A percentile compares a stretch with the other conserved stretches of the same genome.
These are phyloP conservation scores for Pascua guehoae DNA, from an alignment of 1,284 basidiomycete species.

Conservation along the genomic window DNA sequence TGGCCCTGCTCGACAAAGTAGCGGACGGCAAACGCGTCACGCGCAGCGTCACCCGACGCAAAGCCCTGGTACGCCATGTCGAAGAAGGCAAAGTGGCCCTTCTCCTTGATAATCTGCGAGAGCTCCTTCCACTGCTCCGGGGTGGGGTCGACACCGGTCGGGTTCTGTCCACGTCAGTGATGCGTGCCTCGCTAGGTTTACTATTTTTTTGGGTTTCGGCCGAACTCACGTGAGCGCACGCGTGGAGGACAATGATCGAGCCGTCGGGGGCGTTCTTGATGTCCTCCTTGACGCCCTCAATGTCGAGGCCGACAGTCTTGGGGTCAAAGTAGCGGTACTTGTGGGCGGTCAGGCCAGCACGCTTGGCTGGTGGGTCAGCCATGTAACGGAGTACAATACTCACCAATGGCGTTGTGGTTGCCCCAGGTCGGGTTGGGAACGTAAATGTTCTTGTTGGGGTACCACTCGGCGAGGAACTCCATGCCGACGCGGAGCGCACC, in stretches of 20 bases:
- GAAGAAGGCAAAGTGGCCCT: conserved; percentile 58
- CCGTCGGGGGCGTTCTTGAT: conserved; percentile 57
- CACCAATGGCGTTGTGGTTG: conserved; percentile 80
- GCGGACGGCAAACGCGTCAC: conserved; percentile 92
- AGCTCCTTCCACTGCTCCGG: conserved; percentile 90
- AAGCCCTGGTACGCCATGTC: conserved; percentile 89
- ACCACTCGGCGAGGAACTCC: conserved; percentile 81
- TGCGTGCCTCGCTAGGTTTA: conserved; percentile 45
- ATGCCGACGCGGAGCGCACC: conserved; percentile 95
- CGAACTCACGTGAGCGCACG: conserved; percentile 53
- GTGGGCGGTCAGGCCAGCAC: conserved; percentile 85
- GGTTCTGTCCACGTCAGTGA: conserved; percentile 56
- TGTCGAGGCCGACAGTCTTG: conserved; percentile 87
- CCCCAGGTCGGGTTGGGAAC: conserved; percentile 95
- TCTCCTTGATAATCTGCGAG: conserved; percentile 70
- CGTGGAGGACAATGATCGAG: conserved; percentile 57
- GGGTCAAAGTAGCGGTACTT: conserved; percentile 90
- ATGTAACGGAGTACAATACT: conserved; percentile 52
- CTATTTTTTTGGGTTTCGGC: background rate
- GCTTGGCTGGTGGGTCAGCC: conserved; percentile 11
- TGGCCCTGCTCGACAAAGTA: conserved; percentile 88
- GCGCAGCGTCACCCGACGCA: conserved; percentile 80
- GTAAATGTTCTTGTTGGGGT: conserved; percentile 83
- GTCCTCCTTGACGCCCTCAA: conserved; percentile 83
- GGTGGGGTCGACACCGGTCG: conserved; percentile 95